Evolutionary conservation across 1,284 basidiomycete species (phyloP), one percentile per base, ranked within the genome.

Genomic region (Peniophora sp.): DNA sequence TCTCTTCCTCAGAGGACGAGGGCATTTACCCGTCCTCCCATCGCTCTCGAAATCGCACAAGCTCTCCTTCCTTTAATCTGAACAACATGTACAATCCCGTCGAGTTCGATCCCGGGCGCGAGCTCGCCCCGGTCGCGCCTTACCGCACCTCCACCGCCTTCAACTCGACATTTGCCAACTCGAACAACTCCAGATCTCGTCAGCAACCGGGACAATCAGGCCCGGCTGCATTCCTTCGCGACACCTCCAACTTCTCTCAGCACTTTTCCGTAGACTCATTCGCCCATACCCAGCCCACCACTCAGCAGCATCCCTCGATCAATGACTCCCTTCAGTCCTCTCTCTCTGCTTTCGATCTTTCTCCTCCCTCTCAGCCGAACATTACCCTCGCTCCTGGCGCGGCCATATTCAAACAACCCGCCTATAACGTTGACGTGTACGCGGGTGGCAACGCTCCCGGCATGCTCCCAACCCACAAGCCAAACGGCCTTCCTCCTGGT

Each of bases 1-100:
- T 69, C 23, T 72, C 73, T 53, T 72, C 73, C 52, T 70, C 75
- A 3, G 73, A 83, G 65, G 72, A 78, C 24, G 79, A 83, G 58
- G 72, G 75, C 47, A 68, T 72, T 25, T 67, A 68, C 50, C 63
- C 71, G 50, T 65, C 67, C 44, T 63, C 73, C 52, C 6, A 41
- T 72, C 74, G 47, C 71, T 70, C 45, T 66, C 65, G 45, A 65
- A 67, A 45, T 65, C 71, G 48, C 63, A 52, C 71, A 78, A 44
- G 79, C 79, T 56, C 79, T 78, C 25, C 61, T 64, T 46, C 53
- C 63, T 54, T 66, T 53, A 72, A 69, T 56, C 51, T 62, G 53
- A 48, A 41, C 48, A 60, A 70, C 55, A 62, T 78, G 73, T 77
- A 77, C 61, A 75, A 76, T 65, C 76, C 64, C 62, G 64, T 66